These are phyloP conservation scores for Castanea sativa DNA, from an alignment of 306 rosid genomes.

Conservation along the genomic window DNA sequence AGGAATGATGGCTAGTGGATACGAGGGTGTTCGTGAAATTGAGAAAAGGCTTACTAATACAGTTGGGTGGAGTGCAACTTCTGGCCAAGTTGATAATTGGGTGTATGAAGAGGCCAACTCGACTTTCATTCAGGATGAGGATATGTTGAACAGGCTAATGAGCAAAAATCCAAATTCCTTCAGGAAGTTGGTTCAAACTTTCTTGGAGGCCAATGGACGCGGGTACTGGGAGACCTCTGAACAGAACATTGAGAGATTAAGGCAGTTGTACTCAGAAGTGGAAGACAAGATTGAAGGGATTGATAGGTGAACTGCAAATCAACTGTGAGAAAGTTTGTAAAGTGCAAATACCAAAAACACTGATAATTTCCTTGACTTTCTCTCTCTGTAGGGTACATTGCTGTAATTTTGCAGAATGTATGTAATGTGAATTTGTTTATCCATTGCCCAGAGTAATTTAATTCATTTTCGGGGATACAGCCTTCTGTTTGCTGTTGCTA, in stretches of 20 bases:
- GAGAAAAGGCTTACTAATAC: constrained; percentile 96
- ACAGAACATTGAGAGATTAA: constrained; percentile 72
- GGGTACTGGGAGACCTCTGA: constrained; percentile 97
- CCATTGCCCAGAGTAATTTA: constrained; percentile 34
- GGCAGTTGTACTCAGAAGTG: constrained; percentile 84
- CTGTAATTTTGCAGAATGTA: not conserved
- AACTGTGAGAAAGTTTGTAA: constrained; percentile 16
- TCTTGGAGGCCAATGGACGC: constrained; percentile 96
- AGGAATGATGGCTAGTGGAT: constrained; percentile 92
- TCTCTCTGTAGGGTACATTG: not conserved
- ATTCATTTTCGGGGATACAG: constrained; percentile 34
- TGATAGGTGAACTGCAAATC: constrained; percentile 49
- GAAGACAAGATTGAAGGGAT: constrained; percentile 98
- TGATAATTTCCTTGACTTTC: constrained; percentile 28
- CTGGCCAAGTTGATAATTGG: constrained; percentile 99
- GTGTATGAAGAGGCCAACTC: constrained; percentile 99
- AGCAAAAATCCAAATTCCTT: constrained; percentile 90
- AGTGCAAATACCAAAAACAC: constrained; percentile 22
- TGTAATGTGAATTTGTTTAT: constrained; percentile 29
- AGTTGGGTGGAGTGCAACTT: constrained; percentile 99
- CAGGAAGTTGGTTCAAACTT: constrained; percentile 86
- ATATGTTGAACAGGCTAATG: constrained; percentile 89
- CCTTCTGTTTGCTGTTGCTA: constrained; percentile 25
- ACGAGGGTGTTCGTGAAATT: constrained; percentile 94
- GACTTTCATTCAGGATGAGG: constrained; percentile 86